Evolutionary conservation across 805 yeast species (phyloP), one percentile per base, ranked within the genome.

Genomic region (Hagleromyces aurorensis): DNA sequence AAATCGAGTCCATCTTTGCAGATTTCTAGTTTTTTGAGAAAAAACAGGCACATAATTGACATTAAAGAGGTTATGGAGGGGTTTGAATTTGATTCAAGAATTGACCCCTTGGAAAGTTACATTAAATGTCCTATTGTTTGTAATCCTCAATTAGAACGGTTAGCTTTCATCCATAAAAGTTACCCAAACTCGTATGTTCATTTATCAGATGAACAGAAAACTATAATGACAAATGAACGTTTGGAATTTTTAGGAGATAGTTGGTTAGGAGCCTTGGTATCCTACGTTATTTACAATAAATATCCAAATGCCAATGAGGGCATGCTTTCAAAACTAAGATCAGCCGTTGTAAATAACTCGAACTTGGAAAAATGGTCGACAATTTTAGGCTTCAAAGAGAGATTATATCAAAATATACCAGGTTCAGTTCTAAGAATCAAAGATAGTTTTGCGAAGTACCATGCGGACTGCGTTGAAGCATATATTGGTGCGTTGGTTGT

Each of bases 391-490:
- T 70, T 84, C 33, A 75, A 74, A 41, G 61, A 68, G 33, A 60
- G 62, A 30, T 59, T 82, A 36, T 59, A 65, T 31, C 62, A 64
- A 35, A 65, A 67, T 40, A 62, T 67, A 17, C 70, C 70, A 30
- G 70, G 62, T 18, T 46, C 62, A 9, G 59, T 64, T 22, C 48
- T 57, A 21, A 56, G 59, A 19, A 75, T 79, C 4, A 70, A 66
- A 33, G 69, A 69, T 39, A 85, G 82, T 50, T 62, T 78, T 5
- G 27, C 36, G 4, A 46, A 44, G 25, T 31, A 44, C 16, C 68
- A 67, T 48, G 94, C 96, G 0, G 96, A 87, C 61, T 72, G 80
- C 2, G 79, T 86, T 46, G 96, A 87, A 55, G 94, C 96, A 0
- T 86, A 86, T 44, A 66, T 87, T 26, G 96, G 94, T 2, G 96